Percentiles rank a stretch among this genome's conserved stretches.
Evolutionary conservation across 192 early-diverging fungal genomes (phyloP).

Genomic region (Coemansia sp.): DNA sequence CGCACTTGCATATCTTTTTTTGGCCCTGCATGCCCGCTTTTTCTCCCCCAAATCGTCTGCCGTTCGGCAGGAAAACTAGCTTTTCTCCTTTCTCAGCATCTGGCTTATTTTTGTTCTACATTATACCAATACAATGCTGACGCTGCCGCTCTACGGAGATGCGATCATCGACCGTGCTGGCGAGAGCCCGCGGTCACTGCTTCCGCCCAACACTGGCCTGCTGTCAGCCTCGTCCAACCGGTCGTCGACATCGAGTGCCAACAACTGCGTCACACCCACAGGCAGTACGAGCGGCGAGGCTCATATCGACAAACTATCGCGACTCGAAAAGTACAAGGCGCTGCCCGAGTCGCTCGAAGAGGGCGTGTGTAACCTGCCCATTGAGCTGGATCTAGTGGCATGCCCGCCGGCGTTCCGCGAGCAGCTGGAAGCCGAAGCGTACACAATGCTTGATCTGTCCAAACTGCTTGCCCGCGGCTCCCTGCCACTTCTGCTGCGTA

Average conservation of each 20-base stretch:
- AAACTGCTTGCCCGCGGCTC: slow-evolving; percentile 42
- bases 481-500: slow-evolving; percentile 45
- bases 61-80: not conserved
- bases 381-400: slow-evolving; percentile 47
- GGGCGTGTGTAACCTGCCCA: slow-evolving; percentile 37
- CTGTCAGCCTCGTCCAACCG: slow-evolving; percentile 22
- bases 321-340: slow-evolving; percentile 52
- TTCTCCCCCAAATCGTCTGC: not conserved
- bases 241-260: slow-evolving; percentile 29
- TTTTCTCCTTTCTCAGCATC: not conserved
- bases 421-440: slow-evolving; percentile 45
- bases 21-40: slow-evolving; percentile 7
- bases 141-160: slow-evolving; percentile 13
- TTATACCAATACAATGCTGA: slow-evolving; percentile 21
- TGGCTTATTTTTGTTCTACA: not conserved
- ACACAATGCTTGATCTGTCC: slow-evolving; percentile 45
- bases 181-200: not conserved
- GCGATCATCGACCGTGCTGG: slow-evolving; percentile 2
- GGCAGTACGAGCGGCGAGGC: slow-evolving; percentile 23
- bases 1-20: slow-evolving; percentile 2
- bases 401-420: slow-evolving; percentile 51
- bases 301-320: slow-evolving; percentile 43
- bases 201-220: slow-evolving; percentile 4
- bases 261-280: slow-evolving; percentile 4
- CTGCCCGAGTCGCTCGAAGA: slow-evolving; percentile 50